Conservation (phyloP, 2,329 filamentous ascomycete species). For the Lecanicillium sp. region DNA sequence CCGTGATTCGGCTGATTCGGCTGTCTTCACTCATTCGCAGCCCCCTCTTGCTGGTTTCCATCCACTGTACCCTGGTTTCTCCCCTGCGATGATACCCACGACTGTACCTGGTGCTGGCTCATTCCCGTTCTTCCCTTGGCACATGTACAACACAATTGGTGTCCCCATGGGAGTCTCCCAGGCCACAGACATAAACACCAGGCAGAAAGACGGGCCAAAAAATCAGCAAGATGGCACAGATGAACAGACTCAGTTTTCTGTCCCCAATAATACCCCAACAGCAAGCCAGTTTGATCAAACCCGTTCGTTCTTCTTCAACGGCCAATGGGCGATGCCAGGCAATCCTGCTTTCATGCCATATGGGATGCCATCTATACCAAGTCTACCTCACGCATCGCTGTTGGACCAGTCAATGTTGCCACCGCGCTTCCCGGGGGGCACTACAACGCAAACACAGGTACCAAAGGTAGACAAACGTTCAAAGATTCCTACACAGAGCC, state of each 20-base stretch:
- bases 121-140: conserved; percentile 31
- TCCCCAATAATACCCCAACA: conserved; percentile 25
- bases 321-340: conserved; percentile 32
- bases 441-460: too few relatives aligned
- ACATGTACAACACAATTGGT: conserved; percentile 26
- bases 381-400: conserved; percentile 18
- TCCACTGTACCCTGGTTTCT: conserved; percentile 23
- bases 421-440: conserved; percentile 1
- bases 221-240: conserved; percentile 23
- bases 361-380: conserved; percentile 19
- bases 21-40: conserved; percentile 17
- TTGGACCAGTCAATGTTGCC: conserved; percentile 15
- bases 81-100: conserved; percentile 19
- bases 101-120: conserved; percentile 22
- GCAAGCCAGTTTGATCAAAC: conserved; percentile 37
- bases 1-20: conserved; percentile 9
- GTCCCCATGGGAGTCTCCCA: conserved; percentile 17
- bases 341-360: conserved; percentile 14
- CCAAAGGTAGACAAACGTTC: too few relatives aligned
- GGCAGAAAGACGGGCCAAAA: conserved; percentile 15
- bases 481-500: too few relatives aligned
- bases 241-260: conserved; percentile 20
- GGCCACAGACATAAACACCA: conserved; percentile 10
- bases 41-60: conserved; percentile 19
- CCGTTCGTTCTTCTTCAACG: conserved; percentile 36